Base-by-base conservation (phyloP, 495 filamentous ascomycete genomes). In the Aspergillus coremiiformis region DNA sequence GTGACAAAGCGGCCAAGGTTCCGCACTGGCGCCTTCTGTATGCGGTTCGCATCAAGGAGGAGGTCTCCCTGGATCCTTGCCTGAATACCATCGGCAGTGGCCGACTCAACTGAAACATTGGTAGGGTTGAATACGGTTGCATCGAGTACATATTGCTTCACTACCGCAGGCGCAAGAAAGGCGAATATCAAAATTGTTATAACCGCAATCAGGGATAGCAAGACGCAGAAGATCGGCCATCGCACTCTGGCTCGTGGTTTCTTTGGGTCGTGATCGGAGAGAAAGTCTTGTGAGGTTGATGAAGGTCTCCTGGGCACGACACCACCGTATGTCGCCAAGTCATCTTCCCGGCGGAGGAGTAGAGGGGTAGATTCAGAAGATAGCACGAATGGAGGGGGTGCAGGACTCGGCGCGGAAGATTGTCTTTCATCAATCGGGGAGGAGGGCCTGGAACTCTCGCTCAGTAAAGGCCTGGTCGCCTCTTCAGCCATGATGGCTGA, bases 61-160 rank as follows among this genome's bases (percentile, higher is more conserved):
- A 97, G 87, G 15, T 85, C 83, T 1, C 87, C 91, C 58, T 87
- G 82, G 23, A 98, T 74, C 52, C 89, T 83, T 46, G 86, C 85
- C 41, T 74, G 79, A 10, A 95, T 79, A 0, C 93, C 94, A 46
- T 80, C 74, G 6, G 77, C 54, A 0, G 91, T 96, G 46, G 94
- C 84, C 6, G 83, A 87, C 41, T 91, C 85, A 47, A 98, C 80
- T 1, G 89, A 89, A 5, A 98, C 70, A 60, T 82, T 82, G 2
- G 83, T 87, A 0, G 93, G 84, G 55, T 90, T 80, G 56, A 97
- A 80, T 4, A 90, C 80, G 19, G 84, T 74, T 4, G 93, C 90
- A 64, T 93, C 75, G 62, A 87, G 82, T 6, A 84, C 87, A 66
- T 98, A 98, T 62, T 86, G 79, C 64, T 94, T 83, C 17, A 92